phyloP scores from a whole-genome alignment of 768 basidiomycete genomes.

The Lactarius psammicola region DNA sequence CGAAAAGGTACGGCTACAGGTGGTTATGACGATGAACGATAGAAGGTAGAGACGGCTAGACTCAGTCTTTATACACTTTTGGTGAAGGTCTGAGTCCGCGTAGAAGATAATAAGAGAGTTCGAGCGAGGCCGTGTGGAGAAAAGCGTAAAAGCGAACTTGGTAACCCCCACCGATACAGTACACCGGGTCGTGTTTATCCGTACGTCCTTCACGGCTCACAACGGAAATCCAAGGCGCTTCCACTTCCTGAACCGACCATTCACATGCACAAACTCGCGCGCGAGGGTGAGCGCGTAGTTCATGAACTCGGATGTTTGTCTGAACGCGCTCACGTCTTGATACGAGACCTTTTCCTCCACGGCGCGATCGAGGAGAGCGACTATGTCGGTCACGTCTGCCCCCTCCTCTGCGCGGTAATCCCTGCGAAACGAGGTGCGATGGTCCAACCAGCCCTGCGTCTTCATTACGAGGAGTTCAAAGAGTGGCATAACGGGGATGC shows the following conservation, averaged over 20 bases:
- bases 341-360: background rate
- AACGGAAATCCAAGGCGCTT: background rate
- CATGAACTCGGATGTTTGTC: background rate
- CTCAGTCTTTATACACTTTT: background rate
- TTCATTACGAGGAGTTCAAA: conserved; percentile 21
- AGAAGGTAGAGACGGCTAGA: background rate
- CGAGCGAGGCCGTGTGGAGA: background rate
- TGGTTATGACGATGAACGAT: background rate
- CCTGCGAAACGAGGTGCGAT: background rate
- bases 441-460: conserved; percentile 16
- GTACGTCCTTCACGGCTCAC: background rate
- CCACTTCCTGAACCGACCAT: background rate
- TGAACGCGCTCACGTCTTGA: background rate
- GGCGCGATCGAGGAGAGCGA: conserved; percentile 9
- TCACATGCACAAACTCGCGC: background rate
- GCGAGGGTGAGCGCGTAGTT: background rate
- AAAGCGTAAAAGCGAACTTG: background rate
- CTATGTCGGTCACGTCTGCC: conserved; percentile 5
- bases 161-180: no score
- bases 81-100: background rate
- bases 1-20: background rate
- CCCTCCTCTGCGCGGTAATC: conserved; percentile 4
- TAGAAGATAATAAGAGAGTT: background rate
- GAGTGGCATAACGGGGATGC: conserved; percentile 15
- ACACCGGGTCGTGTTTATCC: background rate